Percentiles rank a stretch among this genome's conserved stretches.
These are phyloP conservation scores for Leccinellum rugosiceps DNA, from an alignment of 768 basidiomycete genomes.

Conservation along the genomic window DNA sequence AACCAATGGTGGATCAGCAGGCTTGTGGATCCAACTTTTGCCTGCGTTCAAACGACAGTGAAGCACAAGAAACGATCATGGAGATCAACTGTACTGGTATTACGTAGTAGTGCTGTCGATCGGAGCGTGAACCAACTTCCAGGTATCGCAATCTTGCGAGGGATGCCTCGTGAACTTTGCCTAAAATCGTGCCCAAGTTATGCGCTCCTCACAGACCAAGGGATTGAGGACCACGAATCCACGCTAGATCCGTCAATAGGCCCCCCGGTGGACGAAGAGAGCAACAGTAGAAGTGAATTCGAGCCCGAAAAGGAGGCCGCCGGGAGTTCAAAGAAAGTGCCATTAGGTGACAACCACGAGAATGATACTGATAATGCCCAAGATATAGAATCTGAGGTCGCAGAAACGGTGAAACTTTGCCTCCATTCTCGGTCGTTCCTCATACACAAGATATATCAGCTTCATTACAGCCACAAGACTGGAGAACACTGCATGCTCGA, in stretches of 20 bases:
- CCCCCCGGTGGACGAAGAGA: slow-evolving; percentile 16
- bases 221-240: slow-evolving; percentile 27
- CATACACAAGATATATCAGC: slow-evolving; percentile 74
- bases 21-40: no score
- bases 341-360: slow-evolving; percentile 34
- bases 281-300: slow-evolving; percentile 55
- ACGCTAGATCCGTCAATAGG: slow-evolving; percentile 42
- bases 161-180: slow-evolving; percentile 56
- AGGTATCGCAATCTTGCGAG: neutral
- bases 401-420: no score
- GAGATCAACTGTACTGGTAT: neutral
- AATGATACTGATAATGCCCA: slow-evolving; percentile 20
- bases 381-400: no score
- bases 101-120: neutral
- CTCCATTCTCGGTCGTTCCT: slow-evolving; percentile 60
- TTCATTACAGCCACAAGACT: slow-evolving; percentile 79
- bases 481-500: slow-evolving; percentile 86
- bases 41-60: no score
- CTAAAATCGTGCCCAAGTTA: slow-evolving; percentile 53
- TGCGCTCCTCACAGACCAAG: slow-evolving; percentile 34
- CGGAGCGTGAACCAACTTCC: neutral
- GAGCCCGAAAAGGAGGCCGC: slow-evolving; percentile 38
- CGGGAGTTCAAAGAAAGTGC: slow-evolving; percentile 27
- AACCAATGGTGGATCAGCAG: no score
- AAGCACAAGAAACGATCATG: no score